Base-by-base conservation (phyloP, 2,329 filamentous ascomycete species). In the Aspergillus quadricinctus region DNA sequence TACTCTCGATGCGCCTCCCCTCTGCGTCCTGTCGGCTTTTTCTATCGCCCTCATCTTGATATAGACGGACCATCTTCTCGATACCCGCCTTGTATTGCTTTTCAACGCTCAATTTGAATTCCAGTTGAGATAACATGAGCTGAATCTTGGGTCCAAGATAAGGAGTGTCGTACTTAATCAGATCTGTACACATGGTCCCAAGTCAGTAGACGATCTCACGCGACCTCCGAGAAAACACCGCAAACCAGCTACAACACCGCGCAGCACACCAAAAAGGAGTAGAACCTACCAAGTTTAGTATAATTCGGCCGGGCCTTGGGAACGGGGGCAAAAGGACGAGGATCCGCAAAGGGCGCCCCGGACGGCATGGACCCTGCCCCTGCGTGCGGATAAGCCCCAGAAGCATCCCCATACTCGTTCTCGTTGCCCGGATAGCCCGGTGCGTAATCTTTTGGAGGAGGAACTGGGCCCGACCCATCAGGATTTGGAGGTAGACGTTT, bases 81-180 rank as follows among this genome's bases (percentile, higher is more conserved):
- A 99, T 94, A 60, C 94, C 94, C 70, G 96, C 95, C 64, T 97
- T 92, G 76, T 99, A 99, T 77, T 99, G 94, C 72, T 97, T 96
- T 74, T 99, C 94, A 28, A 99, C 94, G 64, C 94, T 96, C 59
- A 99, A 83, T 79, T 99, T 99, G 80, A 99, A 99, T 75, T 97
- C 92, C 61, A 99, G 88, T 75, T 99, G 94, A 49, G 94, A 96
- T 69, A 99, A 81, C 94, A 99, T 99, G 69, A 97, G 89, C 78
- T 99, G 94, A 69, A 99, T 99, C 65, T 95, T 92, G 58, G 94
- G 93, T 35, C 94, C 94, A 60, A 99, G 87, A 73, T 97, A 90
- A 19, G 90, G 89, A 31, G 92, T 97, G 72, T 99, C 94, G 77
- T 95, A 96, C 85, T 97, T 97, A 79, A 99, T 97, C 61, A 99